These are phyloP conservation scores for Rhodotorula sphaerocarpa DNA, from an alignment of 768 basidiomycete species.

Conservation along the genomic window DNA sequence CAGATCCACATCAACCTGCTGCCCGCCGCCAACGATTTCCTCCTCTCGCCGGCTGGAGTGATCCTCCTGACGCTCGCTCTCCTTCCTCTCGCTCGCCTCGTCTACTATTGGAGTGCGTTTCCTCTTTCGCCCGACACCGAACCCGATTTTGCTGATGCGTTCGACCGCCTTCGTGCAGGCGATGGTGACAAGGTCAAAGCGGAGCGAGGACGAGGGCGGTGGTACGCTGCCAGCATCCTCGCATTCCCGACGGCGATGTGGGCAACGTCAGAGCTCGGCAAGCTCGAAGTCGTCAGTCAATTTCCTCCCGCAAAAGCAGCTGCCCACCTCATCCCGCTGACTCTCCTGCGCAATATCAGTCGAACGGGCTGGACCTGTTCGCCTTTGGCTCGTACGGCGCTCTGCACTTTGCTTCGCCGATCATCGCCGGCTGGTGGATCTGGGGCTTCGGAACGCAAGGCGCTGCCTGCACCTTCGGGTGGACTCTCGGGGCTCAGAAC, in stretches of 20 bases:
- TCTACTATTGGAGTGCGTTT: slow-evolving; percentile 13
- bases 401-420: slow-evolving; percentile 28
- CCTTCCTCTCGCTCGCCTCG: slow-evolving; percentile 18
- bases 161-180: not conserved
- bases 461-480: slow-evolving; percentile 25
- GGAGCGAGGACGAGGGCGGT: slow-evolving; percentile 8
- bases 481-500: slow-evolving; percentile 29
- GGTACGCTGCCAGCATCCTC: slow-evolving; percentile 20
- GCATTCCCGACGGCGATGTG: slow-evolving; percentile 5
- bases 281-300: slow-evolving; percentile 6
- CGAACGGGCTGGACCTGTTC: slow-evolving; percentile 18
- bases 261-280: slow-evolving; percentile 3
- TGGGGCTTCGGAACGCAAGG: slow-evolving; percentile 34
- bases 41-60: slow-evolving; percentile 12
- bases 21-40: slow-evolving; percentile 10
- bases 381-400: slow-evolving; percentile 33
- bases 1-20: slow-evolving; percentile 36
- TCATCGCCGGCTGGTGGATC: slow-evolving; percentile 32
- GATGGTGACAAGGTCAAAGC: slow-evolving; percentile 7
- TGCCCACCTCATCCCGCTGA: not conserved
- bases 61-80: slow-evolving; percentile 23
- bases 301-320: not conserved
- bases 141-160: not conserved
- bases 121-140: not conserved
- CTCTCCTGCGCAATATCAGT: slow-evolving; percentile 6